A percentile compares a stretch with the other conserved stretches of the same genome.
These are phyloP conservation scores for Chloris gayana DNA, from an alignment of 176 grass and related monocot genomes.

Conservation along the genomic window DNA sequence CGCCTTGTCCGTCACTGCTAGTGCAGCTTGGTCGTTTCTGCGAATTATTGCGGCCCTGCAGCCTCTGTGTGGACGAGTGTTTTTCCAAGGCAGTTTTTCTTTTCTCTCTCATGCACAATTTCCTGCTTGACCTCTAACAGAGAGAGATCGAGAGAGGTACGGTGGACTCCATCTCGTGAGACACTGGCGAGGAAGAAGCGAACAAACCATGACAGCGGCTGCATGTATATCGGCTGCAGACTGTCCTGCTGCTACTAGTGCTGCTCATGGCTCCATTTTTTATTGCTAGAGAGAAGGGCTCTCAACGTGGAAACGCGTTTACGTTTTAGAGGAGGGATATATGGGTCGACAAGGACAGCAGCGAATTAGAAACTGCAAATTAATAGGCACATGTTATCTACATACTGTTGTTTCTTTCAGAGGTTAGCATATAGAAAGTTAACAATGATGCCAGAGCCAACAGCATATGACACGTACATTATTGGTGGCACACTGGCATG, in stretches of 20 bases:
- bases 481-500: background rate
- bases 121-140: background rate
- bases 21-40: conserved; percentile 49
- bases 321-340: background rate
- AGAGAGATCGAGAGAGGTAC: background rate
- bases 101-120: background rate
- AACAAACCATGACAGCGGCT: conserved; percentile 57
- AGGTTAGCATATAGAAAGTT: background rate
- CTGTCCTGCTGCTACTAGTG: conserved; percentile 15
- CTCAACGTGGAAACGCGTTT: conserved; percentile 31
- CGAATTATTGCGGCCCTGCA: conserved; percentile 56
- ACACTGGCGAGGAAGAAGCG: conserved; percentile 42
- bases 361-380: conserved; percentile 9
- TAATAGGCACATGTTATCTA: background rate
- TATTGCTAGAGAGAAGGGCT: conserved; percentile 4
- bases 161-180: conserved; percentile 40
- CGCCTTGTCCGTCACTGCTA: conserved; percentile 50
- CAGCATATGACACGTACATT: background rate
- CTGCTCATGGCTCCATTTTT: background rate
- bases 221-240: conserved; percentile 64
- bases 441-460: background rate
- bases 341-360: background rate
- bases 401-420: conserved; percentile 2
- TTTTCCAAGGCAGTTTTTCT: conserved; percentile 30
- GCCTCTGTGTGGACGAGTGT: conserved; percentile 67